Percentiles rank a stretch among this genome's conserved stretches.
Conservation (phyloP, 2,329 filamentous ascomycete species). For the Botrytis aclada region DNA sequence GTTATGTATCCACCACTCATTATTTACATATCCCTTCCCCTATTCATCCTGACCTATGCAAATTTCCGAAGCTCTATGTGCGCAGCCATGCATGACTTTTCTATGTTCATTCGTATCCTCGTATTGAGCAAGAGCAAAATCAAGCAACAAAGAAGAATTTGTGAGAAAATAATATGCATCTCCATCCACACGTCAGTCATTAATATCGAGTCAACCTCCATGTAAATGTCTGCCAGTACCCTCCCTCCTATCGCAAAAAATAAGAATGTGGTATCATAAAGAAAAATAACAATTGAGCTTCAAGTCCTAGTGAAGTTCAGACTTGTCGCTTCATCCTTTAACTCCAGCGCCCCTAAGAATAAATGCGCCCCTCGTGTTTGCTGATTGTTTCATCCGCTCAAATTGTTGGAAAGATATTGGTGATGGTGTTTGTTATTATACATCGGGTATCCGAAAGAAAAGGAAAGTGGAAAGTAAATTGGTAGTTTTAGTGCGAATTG, state of each 20-base stretch:
- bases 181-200: not conserved
- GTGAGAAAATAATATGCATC: not conserved
- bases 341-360: not conserved
- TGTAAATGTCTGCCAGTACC: not conserved
- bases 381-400: not conserved
- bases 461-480: not conserved
- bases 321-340: not conserved
- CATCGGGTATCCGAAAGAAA: not conserved
- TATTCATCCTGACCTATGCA: not conserved
- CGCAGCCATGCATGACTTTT: not conserved
- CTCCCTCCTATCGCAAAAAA: not conserved
- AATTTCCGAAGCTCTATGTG: not conserved
- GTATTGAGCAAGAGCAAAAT: not conserved
- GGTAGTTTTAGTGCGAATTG: not conserved
- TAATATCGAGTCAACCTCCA: not conserved
- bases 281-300: not conserved
- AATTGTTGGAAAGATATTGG: not conserved
- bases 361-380: not conserved
- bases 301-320: not conserved
- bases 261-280: conserved; percentile 16
- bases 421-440: not conserved
- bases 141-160: not conserved
- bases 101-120: not conserved
- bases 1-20: not conserved
- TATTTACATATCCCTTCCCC: not conserved